Conservation (phyloP, 75 land plant genomes). For the Cunninghamia lanceolata region DNA sequence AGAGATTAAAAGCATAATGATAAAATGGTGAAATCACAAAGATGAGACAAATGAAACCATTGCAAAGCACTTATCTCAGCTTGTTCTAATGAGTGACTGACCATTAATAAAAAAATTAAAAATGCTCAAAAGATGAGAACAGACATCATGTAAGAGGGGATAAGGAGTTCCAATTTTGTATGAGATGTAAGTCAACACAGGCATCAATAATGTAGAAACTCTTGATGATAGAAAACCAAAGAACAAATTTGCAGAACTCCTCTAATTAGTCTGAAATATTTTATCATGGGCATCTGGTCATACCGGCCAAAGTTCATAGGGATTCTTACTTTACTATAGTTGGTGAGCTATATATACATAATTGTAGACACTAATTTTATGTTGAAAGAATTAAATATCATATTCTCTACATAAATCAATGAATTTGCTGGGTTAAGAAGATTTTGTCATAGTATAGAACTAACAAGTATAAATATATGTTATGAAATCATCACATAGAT, state of each 20-base stretch:
- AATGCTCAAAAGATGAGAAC: not conserved
- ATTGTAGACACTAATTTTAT: not conserved
- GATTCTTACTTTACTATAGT: not conserved
- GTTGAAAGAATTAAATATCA: too few species aligned
- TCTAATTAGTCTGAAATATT: too few species aligned
- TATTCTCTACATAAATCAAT: not conserved
- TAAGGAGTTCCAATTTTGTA: not conserved
- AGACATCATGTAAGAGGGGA: not conserved
- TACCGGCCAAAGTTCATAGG: not conserved
- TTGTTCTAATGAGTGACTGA: not conserved
- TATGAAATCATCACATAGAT: not conserved
- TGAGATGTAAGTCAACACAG: not conserved
- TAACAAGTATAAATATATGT: too few species aligned
- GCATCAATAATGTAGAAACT: not conserved
- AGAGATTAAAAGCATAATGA: too few species aligned
- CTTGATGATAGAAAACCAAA: not conserved
- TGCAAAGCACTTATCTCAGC: too few species aligned
- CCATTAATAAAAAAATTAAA: too few species aligned
- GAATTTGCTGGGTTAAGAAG: not conserved
- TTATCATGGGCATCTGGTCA: not conserved
- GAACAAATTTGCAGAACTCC: not conserved
- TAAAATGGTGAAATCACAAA: not conserved
- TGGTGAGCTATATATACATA: not conserved
- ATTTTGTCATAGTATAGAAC: not conserved
- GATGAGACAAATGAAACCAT: not conserved